These are phyloP conservation scores for Corymbia maculata DNA, from an alignment of 345 rosid species.

Conservation along the genomic window DNA sequence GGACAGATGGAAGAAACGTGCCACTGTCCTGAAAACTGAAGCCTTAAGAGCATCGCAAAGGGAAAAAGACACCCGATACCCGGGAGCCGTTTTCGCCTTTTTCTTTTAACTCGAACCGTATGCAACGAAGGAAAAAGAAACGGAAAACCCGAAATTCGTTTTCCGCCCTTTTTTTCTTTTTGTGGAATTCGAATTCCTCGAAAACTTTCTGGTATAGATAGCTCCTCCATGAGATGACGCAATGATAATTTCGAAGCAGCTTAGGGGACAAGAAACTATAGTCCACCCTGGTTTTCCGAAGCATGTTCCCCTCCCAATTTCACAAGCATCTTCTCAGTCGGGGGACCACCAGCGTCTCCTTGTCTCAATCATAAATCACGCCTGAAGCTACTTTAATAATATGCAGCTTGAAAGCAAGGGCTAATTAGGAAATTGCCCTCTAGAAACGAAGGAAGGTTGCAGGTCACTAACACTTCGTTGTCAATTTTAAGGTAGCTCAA, in stretches of 20 bases:
- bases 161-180: neutral
- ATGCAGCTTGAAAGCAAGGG: neutral
- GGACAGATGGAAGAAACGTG: neutral
- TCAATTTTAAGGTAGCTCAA: neutral
- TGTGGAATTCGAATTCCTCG: neutral
- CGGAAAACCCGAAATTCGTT: neutral
- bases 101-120: neutral
- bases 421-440: neutral
- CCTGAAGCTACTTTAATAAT: neutral
- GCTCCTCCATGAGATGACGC: neutral
- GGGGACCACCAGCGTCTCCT: neutral
- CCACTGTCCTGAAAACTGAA: neutral
- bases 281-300: neutral
- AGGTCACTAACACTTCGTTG: neutral
- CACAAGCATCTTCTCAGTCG: neutral
- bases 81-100: neutral
- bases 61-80: neutral
- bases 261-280: neutral
- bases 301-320: neutral
- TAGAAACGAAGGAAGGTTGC: neutral
- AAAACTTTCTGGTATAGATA: neutral
- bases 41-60: neutral
- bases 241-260: neutral
- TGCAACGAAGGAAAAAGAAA: neutral
- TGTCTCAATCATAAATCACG: neutral